Percentiles rank a stretch among this genome's conserved stretches.
phyloP scores from a whole-genome alignment of 129 eudicot species.

The Tagetes erecta region DNA sequence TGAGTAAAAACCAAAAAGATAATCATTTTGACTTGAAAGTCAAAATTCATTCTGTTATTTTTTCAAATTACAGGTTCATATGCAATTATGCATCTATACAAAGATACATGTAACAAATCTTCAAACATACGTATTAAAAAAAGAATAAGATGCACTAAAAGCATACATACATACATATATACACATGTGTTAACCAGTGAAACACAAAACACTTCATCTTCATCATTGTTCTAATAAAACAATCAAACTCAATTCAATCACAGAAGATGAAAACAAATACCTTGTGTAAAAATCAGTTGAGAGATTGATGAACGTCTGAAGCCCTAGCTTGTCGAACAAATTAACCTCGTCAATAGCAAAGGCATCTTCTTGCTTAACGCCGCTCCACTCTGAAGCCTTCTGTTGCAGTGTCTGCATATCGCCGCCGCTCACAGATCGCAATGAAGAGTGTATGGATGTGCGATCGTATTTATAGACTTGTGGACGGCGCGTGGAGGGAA shows the following conservation, averaged over 20 bases:
- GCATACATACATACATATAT: background rate
- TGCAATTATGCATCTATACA: no score
- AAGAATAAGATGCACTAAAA: background rate
- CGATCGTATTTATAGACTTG: constrained; percentile 36
- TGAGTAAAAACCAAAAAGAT: no score
- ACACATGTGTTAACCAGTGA: background rate
- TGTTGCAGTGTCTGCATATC: constrained; percentile 85
- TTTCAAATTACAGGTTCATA: no score
- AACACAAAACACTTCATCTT: background rate
- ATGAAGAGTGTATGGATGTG: constrained; percentile 8
- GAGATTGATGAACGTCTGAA: constrained; percentile 77
- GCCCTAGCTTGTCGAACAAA: constrained; percentile 78
- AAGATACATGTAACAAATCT: background rate
- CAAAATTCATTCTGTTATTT: no score
- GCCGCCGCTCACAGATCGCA: background rate
- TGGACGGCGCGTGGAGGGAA: constrained; percentile 61
- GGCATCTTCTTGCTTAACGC: constrained; percentile 68
- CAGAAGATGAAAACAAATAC: constrained; percentile 23
- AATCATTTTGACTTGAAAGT: no score
- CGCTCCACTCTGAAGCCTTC: constrained; percentile 91
- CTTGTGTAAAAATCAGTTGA: constrained; percentile 90
- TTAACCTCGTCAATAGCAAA: constrained; percentile 86
- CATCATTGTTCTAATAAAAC: background rate
- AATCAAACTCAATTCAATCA: background rate
- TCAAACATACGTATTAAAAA: background rate